phyloP scores from a whole-genome alignment of 441 rosid genomes.

The Pelargonium fulgidum region DNA sequence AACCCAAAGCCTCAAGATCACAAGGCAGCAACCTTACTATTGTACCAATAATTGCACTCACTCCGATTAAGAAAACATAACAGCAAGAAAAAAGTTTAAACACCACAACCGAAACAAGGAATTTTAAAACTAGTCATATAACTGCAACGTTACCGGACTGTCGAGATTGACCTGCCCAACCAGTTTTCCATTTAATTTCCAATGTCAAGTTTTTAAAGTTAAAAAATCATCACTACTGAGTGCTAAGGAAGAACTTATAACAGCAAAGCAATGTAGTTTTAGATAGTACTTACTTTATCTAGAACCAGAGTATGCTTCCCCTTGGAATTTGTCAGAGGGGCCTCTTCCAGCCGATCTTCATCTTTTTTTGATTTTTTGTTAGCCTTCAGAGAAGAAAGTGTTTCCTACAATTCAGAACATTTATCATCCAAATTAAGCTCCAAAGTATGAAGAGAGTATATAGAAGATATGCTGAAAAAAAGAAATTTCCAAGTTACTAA shows the following conservation, averaged over 20 bases:
- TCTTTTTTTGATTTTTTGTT: constrained; percentile 41
- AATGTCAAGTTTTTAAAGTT: background rate
- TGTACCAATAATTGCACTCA: too few relatives aligned
- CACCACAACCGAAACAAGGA: background rate
- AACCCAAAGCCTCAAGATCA: too few relatives aligned
- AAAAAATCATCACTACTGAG: background rate
- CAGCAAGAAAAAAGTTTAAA: constrained; percentile 4
- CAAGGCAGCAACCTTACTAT: too few relatives aligned
- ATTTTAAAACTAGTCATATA: background rate
- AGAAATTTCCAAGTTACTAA: constrained; percentile 8
- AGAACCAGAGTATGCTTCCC: constrained; percentile 47
- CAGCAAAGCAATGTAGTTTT: background rate
- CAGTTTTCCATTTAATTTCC: background rate
- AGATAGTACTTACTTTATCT: constrained; percentile 43
- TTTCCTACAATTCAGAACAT: constrained; percentile 37
- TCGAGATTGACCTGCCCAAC: background rate
- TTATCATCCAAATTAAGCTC: constrained; percentile 1
- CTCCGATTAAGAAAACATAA: background rate
- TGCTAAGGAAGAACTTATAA: background rate
- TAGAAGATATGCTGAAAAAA: constrained; percentile 15
- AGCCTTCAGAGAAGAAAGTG: constrained; percentile 49
- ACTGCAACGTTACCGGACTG: background rate
- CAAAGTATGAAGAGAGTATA: constrained; percentile 13
- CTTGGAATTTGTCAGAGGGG: constrained; percentile 50
- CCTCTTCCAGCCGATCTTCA: constrained; percentile 45